A percentile compares a stretch with the other conserved stretches of the same genome.
phyloP scores from a whole-genome alignment of 495 filamentous ascomycete species.

The Baudoinia panamericana region DNA sequence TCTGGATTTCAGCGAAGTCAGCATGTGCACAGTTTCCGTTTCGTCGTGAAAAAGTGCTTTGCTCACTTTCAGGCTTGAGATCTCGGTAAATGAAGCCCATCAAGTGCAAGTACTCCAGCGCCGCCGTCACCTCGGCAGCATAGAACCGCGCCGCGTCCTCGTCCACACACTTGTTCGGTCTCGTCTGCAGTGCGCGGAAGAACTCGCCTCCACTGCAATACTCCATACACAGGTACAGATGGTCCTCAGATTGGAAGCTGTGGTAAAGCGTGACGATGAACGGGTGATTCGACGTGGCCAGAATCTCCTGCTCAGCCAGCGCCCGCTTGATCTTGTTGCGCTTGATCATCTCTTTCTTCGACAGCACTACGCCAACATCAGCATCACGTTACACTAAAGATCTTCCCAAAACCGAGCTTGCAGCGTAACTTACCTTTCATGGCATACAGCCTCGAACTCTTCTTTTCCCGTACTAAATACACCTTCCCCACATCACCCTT shows the following conservation, averaged over 20 bases:
- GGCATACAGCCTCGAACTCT: slow-evolving; percentile 83
- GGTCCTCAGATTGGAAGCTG: slow-evolving; percentile 97
- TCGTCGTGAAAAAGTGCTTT: neutral
- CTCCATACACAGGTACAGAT: slow-evolving; percentile 98
- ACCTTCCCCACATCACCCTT: slow-evolving; percentile 99
- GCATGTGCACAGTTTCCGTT: neutral
- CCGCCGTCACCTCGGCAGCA: slow-evolving; percentile 94
- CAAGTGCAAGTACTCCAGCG: slow-evolving; percentile 89
- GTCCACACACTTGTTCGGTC: slow-evolving; percentile 89
- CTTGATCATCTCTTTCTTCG: slow-evolving; percentile 99
- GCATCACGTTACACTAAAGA: slow-evolving; percentile 2
- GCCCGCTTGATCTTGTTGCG: slow-evolving; percentile 99
- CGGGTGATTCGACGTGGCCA: slow-evolving; percentile 95
- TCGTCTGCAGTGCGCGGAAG: slow-evolving; percentile 90
- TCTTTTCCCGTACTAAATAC: slow-evolving; percentile 94
- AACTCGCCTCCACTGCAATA: slow-evolving; percentile 98
- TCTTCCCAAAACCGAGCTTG: too few species aligned
- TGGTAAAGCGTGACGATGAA: slow-evolving; percentile 98
- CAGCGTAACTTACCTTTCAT: slow-evolving; percentile 70
- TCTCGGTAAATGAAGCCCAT: slow-evolving; percentile 99
- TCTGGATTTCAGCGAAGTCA: slow-evolving; percentile 39
- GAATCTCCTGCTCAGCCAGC: slow-evolving; percentile 91
- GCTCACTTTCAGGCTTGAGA: slow-evolving; percentile 91
- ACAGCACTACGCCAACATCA: slow-evolving; percentile 53
- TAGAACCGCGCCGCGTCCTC: slow-evolving; percentile 97